A percentile compares a stretch with the other conserved stretches of the same genome.
These are phyloP conservation scores for Globisporangium solare DNA, from an alignment of 352 stramenopile genomes.

Conservation along the genomic window DNA sequence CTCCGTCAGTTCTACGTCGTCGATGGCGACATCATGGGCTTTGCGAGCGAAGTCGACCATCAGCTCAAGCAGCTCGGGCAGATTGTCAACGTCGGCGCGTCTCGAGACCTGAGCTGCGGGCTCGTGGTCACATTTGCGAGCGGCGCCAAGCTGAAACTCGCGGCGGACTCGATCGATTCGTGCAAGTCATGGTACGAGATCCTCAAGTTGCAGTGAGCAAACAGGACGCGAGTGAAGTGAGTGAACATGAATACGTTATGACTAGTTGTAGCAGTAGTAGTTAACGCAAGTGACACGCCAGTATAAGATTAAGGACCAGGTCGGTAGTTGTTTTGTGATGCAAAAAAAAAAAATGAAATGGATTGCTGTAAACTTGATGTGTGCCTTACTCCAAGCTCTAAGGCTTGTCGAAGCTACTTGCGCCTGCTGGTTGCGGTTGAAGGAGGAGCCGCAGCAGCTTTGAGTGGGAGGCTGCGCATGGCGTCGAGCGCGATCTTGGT, in stretches of 20 bases:
- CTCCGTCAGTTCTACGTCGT: slow-evolving; percentile 78
- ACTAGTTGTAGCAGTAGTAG: no score
- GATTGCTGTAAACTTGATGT: no score
- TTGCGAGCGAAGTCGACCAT: slow-evolving; percentile 81
- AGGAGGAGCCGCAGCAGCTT: background rate
- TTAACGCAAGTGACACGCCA: background rate
- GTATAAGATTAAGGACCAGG: no score
- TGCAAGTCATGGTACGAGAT: slow-evolving; percentile 75
- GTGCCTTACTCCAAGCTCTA: background rate
- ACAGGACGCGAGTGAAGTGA: background rate
- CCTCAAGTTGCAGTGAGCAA: slow-evolving; percentile 26
- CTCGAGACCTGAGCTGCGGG: slow-evolving; percentile 56
- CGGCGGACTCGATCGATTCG: slow-evolving; percentile 66
- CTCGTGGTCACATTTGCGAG: slow-evolving; percentile 65
- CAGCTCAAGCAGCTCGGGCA: slow-evolving; percentile 59
- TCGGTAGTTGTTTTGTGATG: no score
- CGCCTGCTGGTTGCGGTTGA: slow-evolving; percentile 10
- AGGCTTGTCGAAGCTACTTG: slow-evolving; percentile 20
- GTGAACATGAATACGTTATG: no score
- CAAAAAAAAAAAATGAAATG: no score
- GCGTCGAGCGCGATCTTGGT: slow-evolving; percentile 78
- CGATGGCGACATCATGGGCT: slow-evolving; percentile 57
- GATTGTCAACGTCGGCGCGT: slow-evolving; percentile 58
- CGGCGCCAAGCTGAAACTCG: slow-evolving; percentile 57
- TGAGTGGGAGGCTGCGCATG: slow-evolving; percentile 48